phyloP scores from a whole-genome alignment of 371 early-diverging fungal species.

The Massospora cicadina region DNA sequence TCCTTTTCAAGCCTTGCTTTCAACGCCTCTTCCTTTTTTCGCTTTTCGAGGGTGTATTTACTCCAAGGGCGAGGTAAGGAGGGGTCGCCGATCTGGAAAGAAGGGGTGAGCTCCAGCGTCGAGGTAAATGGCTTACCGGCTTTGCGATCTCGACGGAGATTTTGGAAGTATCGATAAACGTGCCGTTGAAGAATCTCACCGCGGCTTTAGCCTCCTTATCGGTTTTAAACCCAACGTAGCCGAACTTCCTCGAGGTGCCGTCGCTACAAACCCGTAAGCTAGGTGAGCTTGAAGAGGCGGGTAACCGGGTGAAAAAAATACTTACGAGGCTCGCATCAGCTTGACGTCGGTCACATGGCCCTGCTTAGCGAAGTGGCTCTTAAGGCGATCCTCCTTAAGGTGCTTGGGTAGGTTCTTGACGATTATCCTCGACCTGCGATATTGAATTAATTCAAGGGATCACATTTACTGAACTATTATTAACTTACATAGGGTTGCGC shows the following conservation, averaged over 20 bases:
- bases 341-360: slow-evolving; percentile 86
- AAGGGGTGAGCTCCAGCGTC: background rate
- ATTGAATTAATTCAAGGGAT: too few species aligned
- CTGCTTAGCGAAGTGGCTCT: slow-evolving; percentile 64
- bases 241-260: slow-evolving; percentile 74
- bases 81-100: slow-evolving; percentile 41
- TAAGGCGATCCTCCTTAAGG: slow-evolving; percentile 60
- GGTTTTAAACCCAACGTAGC: slow-evolving; percentile 76
- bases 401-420: slow-evolving; percentile 89
- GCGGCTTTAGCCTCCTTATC: slow-evolving; percentile 72
- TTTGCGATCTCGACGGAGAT: slow-evolving; percentile 76
- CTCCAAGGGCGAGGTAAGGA: slow-evolving; percentile 82
- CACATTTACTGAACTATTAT: too few species aligned
- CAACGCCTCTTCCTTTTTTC: slow-evolving; percentile 40
- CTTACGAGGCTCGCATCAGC: slow-evolving; percentile 61
- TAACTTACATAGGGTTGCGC: too few species aligned
- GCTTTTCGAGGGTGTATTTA: slow-evolving; percentile 45
- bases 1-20: slow-evolving; percentile 12
- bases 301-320: slow-evolving; percentile 11
- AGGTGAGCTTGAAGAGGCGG: too few species aligned
- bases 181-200: slow-evolving; percentile 64
- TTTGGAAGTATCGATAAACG: slow-evolving; percentile 77
- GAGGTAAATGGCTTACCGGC: slow-evolving; percentile 33
- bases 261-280: too few species aligned
- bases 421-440: slow-evolving; percentile 42